Percentiles rank a stretch among this genome's conserved stretches.
These are phyloP conservation scores for Glonium stellatum DNA, from an alignment of 495 filamentous ascomycete species.

Conservation along the genomic window DNA sequence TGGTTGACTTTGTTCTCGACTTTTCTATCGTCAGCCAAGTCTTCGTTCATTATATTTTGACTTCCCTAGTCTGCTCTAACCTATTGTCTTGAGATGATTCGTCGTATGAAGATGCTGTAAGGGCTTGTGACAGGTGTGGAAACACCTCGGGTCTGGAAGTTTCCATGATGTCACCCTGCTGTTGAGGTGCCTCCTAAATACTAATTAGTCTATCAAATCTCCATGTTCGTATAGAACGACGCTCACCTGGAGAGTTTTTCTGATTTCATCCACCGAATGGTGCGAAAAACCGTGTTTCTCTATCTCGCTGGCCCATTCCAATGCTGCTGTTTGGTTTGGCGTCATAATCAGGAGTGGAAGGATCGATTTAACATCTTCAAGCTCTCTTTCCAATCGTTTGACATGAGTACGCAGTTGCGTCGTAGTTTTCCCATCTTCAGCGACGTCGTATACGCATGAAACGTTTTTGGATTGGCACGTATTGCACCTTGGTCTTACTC, in stretches of 20 bases:
- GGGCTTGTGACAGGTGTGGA: slow-evolving; percentile 5
- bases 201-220: not conserved
- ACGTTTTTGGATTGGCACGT: slow-evolving; percentile 23
- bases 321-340: slow-evolving; percentile 12
- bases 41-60: not conserved
- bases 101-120: slow-evolving; percentile 18
- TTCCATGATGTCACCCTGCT: slow-evolving; percentile 2
- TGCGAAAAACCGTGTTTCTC: slow-evolving; percentile 23
- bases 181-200: not conserved
- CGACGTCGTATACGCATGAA: slow-evolving; percentile 21
- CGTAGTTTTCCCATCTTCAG: slow-evolving; percentile 23
- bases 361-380: slow-evolving; percentile 26
- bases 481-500: slow-evolving; percentile 23
- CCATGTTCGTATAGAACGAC: not conserved
- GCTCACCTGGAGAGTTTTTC: slow-evolving; percentile 18
- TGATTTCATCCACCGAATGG: slow-evolving; percentile 22
- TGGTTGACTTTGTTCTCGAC: slow-evolving; percentile 14
- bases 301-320: slow-evolving; percentile 17
- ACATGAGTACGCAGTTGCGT: slow-evolving; percentile 22
- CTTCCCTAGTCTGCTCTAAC: slow-evolving; percentile 2
- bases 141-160: slow-evolving; percentile 6
- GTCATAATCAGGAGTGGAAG: slow-evolving; percentile 19
- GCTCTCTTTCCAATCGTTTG: slow-evolving; percentile 19
- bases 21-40: slow-evolving; percentile 9
- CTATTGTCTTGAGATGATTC: slow-evolving; percentile 20